Evolutionary conservation across 1,284 basidiomycete species (phyloP).

Genomic region (Austroboletus novae-zelandiae): DNA sequence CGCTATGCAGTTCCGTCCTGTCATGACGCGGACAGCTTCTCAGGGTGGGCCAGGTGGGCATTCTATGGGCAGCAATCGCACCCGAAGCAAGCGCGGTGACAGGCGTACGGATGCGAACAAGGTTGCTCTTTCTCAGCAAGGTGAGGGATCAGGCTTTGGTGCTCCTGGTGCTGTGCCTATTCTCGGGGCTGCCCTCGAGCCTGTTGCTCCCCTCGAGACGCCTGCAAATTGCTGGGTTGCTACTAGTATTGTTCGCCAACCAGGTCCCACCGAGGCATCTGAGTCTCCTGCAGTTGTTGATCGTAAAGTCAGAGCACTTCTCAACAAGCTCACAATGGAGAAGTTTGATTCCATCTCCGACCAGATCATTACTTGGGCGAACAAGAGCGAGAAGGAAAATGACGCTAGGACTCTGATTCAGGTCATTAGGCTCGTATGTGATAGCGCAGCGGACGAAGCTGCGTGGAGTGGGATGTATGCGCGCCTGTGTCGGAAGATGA

Average conservation of each 20-base stretch:
- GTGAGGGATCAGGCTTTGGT: slow-evolving; percentile 33
- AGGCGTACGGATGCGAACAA: slow-evolving; percentile 53
- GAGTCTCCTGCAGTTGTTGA: slow-evolving; percentile 85
- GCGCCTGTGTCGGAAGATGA: too few relatives aligned
- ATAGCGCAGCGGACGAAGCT: too few relatives aligned
- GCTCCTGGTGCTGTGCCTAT: slow-evolving; percentile 7
- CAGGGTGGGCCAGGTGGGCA: slow-evolving; percentile 60
- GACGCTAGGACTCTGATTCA: slow-evolving; percentile 93
- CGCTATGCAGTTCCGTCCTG: slow-evolving; percentile 49
- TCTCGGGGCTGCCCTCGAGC: slow-evolving; percentile 42
- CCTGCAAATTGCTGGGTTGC: slow-evolving; percentile 84
- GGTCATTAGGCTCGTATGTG: slow-evolving; percentile 94
- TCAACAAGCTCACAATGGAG: slow-evolving; percentile 96
- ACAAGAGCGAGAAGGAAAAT: slow-evolving; percentile 89
- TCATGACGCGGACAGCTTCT: slow-evolving; percentile 74
- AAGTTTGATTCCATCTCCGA: slow-evolving; percentile 96
- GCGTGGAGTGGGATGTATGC: too few relatives aligned
- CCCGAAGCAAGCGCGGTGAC: slow-evolving; percentile 71
- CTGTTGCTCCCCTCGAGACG: slow-evolving; percentile 72
- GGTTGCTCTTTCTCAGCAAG: slow-evolving; percentile 26
- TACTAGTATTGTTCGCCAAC: slow-evolving; percentile 31
- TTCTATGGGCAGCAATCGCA: slow-evolving; percentile 55
- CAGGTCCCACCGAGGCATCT: slow-evolving; percentile 38
- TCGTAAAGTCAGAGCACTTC: too few relatives aligned
- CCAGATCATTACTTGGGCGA: too few relatives aligned